Evolutionary conservation across 2,329 filamentous ascomycete genomes (phyloP).

Genomic region (Amylocarpus encephaloides): DNA sequence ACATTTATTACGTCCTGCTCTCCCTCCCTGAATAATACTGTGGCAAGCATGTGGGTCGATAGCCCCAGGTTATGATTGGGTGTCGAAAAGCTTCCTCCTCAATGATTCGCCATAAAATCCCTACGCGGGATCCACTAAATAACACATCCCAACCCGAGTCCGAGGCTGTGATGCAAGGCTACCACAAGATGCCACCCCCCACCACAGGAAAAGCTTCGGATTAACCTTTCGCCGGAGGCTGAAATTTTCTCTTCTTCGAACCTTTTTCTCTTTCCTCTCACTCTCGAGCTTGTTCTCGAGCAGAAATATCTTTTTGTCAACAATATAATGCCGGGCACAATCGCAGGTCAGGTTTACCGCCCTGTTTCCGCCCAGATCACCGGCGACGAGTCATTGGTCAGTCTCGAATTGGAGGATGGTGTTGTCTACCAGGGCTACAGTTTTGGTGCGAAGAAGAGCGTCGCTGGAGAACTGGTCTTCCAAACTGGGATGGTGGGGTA

Average conservation of each 20-base stretch:
- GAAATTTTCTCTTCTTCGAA: neutral
- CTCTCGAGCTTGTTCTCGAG: constrained; percentile 10
- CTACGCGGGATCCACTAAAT: too few species aligned
- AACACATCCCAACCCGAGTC: too few species aligned
- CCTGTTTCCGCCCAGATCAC: constrained; percentile 23
- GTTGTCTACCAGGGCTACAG: constrained; percentile 88
- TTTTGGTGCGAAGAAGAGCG: constrained; percentile 92
- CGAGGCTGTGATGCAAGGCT: too few species aligned
- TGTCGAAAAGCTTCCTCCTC: too few species aligned
- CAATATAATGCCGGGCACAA: constrained; percentile 5
- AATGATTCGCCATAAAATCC: too few species aligned
- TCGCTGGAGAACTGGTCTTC: constrained; percentile 96
- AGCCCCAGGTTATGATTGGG: too few species aligned
- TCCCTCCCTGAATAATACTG: too few species aligned
- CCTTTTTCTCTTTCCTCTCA: constrained; percentile 1
- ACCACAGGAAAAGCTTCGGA: too few species aligned
- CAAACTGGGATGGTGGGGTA: constrained; percentile 99
- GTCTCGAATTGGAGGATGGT: constrained; percentile 90
- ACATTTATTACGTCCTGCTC: too few species aligned
- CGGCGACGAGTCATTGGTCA: constrained; percentile 58
- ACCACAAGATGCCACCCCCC: too few species aligned
- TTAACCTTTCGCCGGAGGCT: neutral
- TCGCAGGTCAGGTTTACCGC: constrained; percentile 16
- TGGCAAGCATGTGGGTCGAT: too few species aligned
- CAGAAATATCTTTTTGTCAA: neutral